Evolutionary conservation across 192 early-diverging fungal genomes (phyloP), one percentile per base, ranked within the genome.

Genomic region (Fimicolochytrium jonesii): DNA sequence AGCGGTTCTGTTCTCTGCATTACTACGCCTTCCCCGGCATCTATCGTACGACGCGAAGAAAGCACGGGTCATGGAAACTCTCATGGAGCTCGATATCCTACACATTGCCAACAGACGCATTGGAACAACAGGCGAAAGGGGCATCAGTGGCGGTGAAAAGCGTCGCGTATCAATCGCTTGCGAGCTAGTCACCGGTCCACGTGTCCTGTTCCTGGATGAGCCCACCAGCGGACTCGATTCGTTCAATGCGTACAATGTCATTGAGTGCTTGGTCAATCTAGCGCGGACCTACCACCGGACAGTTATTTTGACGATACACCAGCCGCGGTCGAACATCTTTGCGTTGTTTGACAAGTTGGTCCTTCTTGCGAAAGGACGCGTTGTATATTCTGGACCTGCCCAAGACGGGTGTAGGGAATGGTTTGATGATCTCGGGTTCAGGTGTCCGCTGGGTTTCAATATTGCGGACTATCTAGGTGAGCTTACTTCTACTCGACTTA

Each of bases 281-380:
- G 92, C 91, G 0, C 65, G 82, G 26, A 78, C 76, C n/a, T 86
- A 88, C 53, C 79, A 89, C 25, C 85, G 91, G 2, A 89, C 91
- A 2, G 85, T 94, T 13, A 76, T 97, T 13, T 88, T 91, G 66
- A 97, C 94, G 2, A 94, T 97, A 44, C 94, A 97, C 70, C 94
- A 97, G 67, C 94, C 94, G 30, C 83, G 93, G 49, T 87, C 87
- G 28, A 92, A 95, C 61, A 93, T 97, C 67, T 91, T 91, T 59
- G 80, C 83, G 1, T 74, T 93, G 52, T 97, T 97, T 74, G 94
- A 97, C 73, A 84, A 92, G 41, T 68, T 95, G 18, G 74, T 97
- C 23, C 70, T 97, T 44, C 62, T 97, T 32, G 89, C 89, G 45
- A 86, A 88, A 61, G 92, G 92, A 20, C 73, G 83, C 35, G 58